Base-by-base conservation (phyloP, 768 basidiomycete genomes). In the Dacryopinax primogenitus region DNA sequence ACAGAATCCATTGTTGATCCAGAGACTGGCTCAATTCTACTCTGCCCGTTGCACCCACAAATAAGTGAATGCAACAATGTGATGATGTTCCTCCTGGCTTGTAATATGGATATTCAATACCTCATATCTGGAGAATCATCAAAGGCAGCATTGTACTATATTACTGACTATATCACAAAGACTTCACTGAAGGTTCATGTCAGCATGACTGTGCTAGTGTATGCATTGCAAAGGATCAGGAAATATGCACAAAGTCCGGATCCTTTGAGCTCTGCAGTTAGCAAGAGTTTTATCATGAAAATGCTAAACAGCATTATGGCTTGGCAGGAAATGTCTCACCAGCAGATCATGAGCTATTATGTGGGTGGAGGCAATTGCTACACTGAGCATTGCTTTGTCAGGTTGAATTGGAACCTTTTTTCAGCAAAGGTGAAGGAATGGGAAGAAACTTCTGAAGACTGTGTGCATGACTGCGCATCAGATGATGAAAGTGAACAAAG, bases 141-240 rank as follows among this genome's bases (percentile, higher is more conserved):
- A 1, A 80, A 81, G 64, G 79, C 79, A 0, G 66, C 79, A 0
- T 34, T 78, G 2, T 79, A 77, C 65, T 82, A 81, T 62, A 77
- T 81, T n/a, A 81, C 80, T 0, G 74, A 82, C 64, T 81, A 82
- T 62, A 80, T 82, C n/a, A 77, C 79, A 0, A 82, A 82, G 64
- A 65, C 74, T 0, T 73, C 77, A 41, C 64, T 81, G 18, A 78
- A 78, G 37, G 67, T 75, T 0, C 77, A 81, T 68, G 74, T 79
- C 18, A 64, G 77, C 0, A 3, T 44, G 3, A 18, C 41, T 4
- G 41, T 23, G 41, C 41, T 44, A 18, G 23, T 44, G 16, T 44
- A 44, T 44, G 41, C 41, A 18, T 23, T 44, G 41, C 7, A 44
- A 18, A 6, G 18, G 23, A 44, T 6, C 41, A 18, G 23, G 7